Conservation (phyloP, 352 stramenopile species). For the Phytopythium ostracodes region DNA sequence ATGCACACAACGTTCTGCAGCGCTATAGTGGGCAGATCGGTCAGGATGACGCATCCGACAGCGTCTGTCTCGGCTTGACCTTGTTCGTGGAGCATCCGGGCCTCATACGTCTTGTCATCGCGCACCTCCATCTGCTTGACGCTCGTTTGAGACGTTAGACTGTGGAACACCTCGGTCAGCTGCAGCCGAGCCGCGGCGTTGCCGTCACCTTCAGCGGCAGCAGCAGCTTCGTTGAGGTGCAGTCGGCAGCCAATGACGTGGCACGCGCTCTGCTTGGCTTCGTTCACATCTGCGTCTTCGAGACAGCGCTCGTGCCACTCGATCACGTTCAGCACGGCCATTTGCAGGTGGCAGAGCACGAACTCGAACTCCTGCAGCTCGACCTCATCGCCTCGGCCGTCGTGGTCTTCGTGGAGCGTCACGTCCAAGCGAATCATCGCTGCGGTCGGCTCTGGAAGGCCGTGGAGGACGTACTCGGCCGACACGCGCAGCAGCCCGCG, state of each 20-base stretch:
- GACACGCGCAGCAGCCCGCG: constrained; percentile 27
- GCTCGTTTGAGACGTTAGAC: constrained; percentile 50
- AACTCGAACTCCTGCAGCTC: constrained; percentile 57
- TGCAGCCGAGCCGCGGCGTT: constrained; percentile 26
- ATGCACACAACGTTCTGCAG: constrained; percentile 60
- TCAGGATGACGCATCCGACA: constrained; percentile 36
- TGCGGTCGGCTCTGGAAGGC: constrained; percentile 4
- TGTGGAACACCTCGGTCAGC: constrained; percentile 69
- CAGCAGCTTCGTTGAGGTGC: constrained; percentile 16
- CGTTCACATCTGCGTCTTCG: constrained; percentile 21
- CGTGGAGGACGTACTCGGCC: constrained; percentile 39
- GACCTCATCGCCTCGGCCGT: constrained; percentile 7
- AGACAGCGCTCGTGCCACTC: constrained; percentile 12
- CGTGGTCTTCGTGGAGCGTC: constrained; percentile 29
- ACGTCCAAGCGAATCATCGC: constrained; percentile 56
- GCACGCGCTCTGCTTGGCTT: constrained; percentile 40
- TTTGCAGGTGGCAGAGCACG: constrained; percentile 54
- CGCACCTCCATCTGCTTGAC: constrained; percentile 66
- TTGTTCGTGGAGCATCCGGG: constrained; percentile 28
- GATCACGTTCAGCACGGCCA: constrained; percentile 31
- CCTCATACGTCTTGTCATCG: constrained; percentile 56
- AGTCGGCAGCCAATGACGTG: constrained; percentile 65
- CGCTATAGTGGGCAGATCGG: constrained; percentile 53
- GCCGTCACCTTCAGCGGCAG: constrained; percentile 4
- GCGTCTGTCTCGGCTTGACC: constrained; percentile 7